Percentiles rank a stretch among this genome's conserved stretches.
Conservation (phyloP, 331 rosid genomes). For the Spiraea crenata region DNA sequence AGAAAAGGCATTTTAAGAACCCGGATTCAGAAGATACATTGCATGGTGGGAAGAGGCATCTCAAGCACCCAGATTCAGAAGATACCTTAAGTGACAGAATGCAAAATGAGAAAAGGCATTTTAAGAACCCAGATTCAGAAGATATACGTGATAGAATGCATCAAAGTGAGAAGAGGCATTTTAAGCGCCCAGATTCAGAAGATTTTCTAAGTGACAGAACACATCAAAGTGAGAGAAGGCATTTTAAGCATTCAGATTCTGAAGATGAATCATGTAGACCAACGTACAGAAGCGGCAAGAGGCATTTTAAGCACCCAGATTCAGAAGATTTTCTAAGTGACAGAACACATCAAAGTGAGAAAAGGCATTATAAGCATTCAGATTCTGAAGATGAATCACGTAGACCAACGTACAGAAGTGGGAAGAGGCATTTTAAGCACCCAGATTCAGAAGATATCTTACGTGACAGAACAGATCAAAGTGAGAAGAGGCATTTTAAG, state of each 20-base stretch:
- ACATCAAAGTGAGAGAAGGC: conserved; percentile 11
- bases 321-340: neutral
- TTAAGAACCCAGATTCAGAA: conserved; percentile 25
- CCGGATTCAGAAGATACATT: conserved; percentile 49
- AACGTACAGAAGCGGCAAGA: conserved; percentile 32
- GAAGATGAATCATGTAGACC: conserved; percentile 27
- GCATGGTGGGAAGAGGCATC: conserved; percentile 35
- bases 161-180: conserved; percentile 27
- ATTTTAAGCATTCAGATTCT: conserved; percentile 34
- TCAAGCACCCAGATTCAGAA: conserved; percentile 14
- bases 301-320: conserved; percentile 24
- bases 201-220: conserved; percentile 3
- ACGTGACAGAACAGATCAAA: too few relatives aligned
- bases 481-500: conserved; percentile 19
- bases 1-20: conserved; percentile 18
- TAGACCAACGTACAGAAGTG: too few relatives aligned
- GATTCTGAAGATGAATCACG: too few relatives aligned
- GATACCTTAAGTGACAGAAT: conserved; percentile 22
- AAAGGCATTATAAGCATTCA: too few relatives aligned
- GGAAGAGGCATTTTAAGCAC: too few relatives aligned
- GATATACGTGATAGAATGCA: conserved; percentile 27
- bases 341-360: too few relatives aligned
- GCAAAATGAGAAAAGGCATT: conserved; percentile 26
- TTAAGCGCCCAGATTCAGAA: conserved; percentile 20
- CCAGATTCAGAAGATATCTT: too few relatives aligned